Base-by-base conservation (phyloP, 2,329 filamentous ascomycete species). In the Calonectria pteridis region DNA sequence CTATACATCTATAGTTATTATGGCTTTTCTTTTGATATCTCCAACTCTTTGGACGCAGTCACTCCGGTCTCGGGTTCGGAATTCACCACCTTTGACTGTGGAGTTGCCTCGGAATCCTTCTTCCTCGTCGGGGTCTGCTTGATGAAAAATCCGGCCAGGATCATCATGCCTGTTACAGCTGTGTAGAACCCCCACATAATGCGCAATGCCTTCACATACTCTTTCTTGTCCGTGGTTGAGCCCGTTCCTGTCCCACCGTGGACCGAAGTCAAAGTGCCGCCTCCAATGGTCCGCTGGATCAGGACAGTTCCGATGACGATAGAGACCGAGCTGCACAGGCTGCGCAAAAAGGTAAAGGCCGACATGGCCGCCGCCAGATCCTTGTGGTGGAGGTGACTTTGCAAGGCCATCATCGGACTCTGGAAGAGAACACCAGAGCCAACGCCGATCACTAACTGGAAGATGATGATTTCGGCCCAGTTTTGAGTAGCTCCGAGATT, bases 251-350 rank as follows among this genome's bases (percentile, higher is more conserved):
- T 16, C 28, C 26, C 63, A 3, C 67, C 46, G 0, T 71, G 73
- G 9, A 74, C 72, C 10, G 75, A 55, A 2, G 77, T 78, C 51
- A 79, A 50, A 20, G 71, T 75, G 4, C 73, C 77, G 14, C 71
- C 69, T 3, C 72, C 70, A 11, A 79, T 69, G 13, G 71, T 73
- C 2, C 77, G 69, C 20, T 95, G 92, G 84, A 96, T 95, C 31
- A 96, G 88, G 33, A 95, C 93, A 14, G 93, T 91, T 43, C 94
- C 94, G 35, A 95, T 87, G 1, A 95, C 93, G 64, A 95, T 89
- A 0, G 91, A 92, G 14, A 92, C 88, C 1, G 92, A 89, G 0
- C 91, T 93, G 11, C 91, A 92, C 1, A 95, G 86, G 75, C 93
- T 93, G 28, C 93, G 91, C 11, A 92, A 87, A 79, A 94, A 94